Percentiles rank a stretch among this genome's conserved stretches.
phyloP scores from a whole-genome alignment of 352 stramenopile species.

The Aphanomyces astaci region DNA sequence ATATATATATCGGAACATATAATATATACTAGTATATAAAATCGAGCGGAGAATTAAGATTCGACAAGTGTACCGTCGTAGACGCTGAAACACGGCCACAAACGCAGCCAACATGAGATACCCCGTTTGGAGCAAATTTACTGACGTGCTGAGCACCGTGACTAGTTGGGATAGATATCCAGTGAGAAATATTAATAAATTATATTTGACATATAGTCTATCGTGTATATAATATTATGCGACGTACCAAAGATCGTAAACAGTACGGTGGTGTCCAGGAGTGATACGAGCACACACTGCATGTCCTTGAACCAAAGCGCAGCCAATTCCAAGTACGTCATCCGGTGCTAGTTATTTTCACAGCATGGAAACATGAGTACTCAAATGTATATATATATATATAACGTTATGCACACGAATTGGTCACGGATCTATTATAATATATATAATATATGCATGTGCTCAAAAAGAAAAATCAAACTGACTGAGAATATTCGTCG shows the following conservation, averaged over 20 bases:
- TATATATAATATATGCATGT: too few species aligned
- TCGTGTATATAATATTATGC: too few species aligned
- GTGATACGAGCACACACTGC: constrained; percentile 65
- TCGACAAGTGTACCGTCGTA: not conserved
- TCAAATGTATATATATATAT: too few species aligned
- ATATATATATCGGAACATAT: too few species aligned
- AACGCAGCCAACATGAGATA: constrained; percentile 60
- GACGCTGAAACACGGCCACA: constrained; percentile 15
- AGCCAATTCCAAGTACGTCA: constrained; percentile 42
- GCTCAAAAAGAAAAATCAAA: too few species aligned
- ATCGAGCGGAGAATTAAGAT: not conserved
- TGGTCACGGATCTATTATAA: too few species aligned
- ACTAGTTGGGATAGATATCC: not conserved
- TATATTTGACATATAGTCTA: too few species aligned
- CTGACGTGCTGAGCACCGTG: constrained; percentile 71
- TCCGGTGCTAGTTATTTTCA: constrained; percentile 8
- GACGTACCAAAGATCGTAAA: constrained; percentile 78
- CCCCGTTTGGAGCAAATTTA: constrained; percentile 77
- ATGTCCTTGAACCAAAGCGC: constrained; percentile 64
- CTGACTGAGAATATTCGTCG: too few species aligned
- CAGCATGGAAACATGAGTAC: too few species aligned
- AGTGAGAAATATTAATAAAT: not conserved
- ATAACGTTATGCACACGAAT: too few species aligned
- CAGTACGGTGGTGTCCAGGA: constrained; percentile 69
- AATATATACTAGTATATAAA: too few species aligned